A percentile compares a stretch with the other conserved stretches of the same genome.
phyloP scores from a whole-genome alignment of 2,329 filamentous ascomycete genomes.

The Ophiostoma quercus region DNA sequence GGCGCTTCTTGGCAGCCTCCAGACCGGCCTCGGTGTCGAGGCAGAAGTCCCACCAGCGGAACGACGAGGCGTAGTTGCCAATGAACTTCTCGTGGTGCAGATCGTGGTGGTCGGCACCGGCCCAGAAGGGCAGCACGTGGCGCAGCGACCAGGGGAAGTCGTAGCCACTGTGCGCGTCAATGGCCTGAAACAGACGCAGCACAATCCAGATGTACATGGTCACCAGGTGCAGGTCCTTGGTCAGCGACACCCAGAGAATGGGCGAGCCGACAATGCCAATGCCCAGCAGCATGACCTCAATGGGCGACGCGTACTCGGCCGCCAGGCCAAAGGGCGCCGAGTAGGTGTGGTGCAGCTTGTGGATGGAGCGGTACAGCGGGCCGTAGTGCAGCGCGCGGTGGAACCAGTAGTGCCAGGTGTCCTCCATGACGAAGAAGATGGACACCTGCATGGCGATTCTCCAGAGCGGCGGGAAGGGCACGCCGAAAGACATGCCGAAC shows the following conservation, averaged over 20 bases:
- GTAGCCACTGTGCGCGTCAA: constrained; percentile 95
- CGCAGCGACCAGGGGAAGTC: constrained; percentile 97
- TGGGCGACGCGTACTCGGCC: constrained; percentile 94
- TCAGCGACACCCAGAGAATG: constrained; percentile 76
- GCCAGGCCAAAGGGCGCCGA: constrained; percentile 94
- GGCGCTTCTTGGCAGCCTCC: constrained; percentile 76
- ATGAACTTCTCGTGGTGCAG: constrained; percentile 98
- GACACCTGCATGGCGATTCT: constrained; percentile 89
- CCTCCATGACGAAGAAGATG: constrained; percentile 92
- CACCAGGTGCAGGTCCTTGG: constrained; percentile 82
- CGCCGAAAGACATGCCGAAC: constrained; percentile 79
- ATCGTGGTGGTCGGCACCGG: constrained; percentile 93
- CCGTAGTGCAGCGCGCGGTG: constrained; percentile 92
- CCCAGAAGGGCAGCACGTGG: constrained; percentile 93
- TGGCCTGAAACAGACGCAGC: constrained; percentile 89
- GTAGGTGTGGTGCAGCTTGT: constrained; percentile 99
- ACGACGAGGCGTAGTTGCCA: constrained; percentile 95
- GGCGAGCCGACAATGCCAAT: constrained; percentile 78
- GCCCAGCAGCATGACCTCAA: constrained; percentile 92
- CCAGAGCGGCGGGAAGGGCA: constrained; percentile 79
- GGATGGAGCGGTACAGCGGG: constrained; percentile 89
- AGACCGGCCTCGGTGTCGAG: constrained; percentile 90
- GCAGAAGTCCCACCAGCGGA: constrained; percentile 97
- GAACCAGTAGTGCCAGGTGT: constrained; percentile 97
- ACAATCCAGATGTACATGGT: constrained; percentile 99